Conservation (phyloP, 495 filamentous ascomycete genomes). For the Penicillium alfredii region DNA sequence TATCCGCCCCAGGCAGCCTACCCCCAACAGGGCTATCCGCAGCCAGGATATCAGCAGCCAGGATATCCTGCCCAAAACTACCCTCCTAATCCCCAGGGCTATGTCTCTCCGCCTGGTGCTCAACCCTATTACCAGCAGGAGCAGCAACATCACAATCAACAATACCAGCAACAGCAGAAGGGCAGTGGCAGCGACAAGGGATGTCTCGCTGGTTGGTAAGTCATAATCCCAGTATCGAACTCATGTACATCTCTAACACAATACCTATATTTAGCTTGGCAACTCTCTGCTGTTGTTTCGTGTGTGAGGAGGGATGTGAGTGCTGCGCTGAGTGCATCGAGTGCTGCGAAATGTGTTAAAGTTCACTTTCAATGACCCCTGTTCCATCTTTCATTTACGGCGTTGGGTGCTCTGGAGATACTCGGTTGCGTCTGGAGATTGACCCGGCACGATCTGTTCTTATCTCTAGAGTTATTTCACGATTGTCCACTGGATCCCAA, state of each 20-base stretch:
- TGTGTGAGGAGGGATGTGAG: constrained; percentile 72
- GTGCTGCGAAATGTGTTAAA: constrained; percentile 53
- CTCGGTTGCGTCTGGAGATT: constrained; percentile 7
- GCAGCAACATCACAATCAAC: constrained; percentile 49
- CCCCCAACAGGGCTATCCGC: constrained; percentile 14
- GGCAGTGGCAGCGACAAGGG: constrained; percentile 47
- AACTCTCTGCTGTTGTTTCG: constrained; percentile 69
- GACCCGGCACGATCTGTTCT: constrained; percentile 3
- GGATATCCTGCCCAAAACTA: constrained; percentile 23
- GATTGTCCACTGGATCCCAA: too few relatives aligned
- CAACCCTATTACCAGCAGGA: constrained; percentile 47
- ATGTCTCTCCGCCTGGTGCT: too few relatives aligned
- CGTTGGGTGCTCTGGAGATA: too few relatives aligned
- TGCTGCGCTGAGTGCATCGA: constrained; percentile 69
- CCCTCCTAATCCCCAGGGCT: too few relatives aligned
- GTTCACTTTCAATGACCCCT: constrained; percentile 9
- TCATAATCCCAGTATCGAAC: not conserved
- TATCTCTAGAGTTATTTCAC: too few relatives aligned
- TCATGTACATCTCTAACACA: constrained; percentile 8
- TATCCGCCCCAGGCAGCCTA: too few relatives aligned
- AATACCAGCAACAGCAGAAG: constrained; percentile 40
- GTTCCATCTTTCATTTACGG: constrained; percentile 19
- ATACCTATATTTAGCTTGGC: constrained; percentile 45
- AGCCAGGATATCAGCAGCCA: constrained; percentile 9
- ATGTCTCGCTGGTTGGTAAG: constrained; percentile 58